Percentiles rank a stretch among this genome's conserved stretches.
Conservation (phyloP, 176 grass and related monocot genomes). For the Urochloa ruziziensis region DNA sequence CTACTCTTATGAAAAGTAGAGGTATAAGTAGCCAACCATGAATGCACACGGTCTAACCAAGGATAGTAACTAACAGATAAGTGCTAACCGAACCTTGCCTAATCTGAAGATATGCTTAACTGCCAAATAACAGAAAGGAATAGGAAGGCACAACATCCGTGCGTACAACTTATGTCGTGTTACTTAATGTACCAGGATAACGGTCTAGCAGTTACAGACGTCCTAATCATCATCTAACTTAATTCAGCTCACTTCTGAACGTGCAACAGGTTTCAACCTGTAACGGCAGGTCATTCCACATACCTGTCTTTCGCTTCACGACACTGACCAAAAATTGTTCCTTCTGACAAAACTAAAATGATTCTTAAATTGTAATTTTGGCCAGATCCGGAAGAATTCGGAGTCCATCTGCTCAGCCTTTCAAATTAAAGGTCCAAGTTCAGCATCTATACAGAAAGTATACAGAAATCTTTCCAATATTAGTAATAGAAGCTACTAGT, state of each 20-base stretch:
- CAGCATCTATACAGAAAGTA: background rate
- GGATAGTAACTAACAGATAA: background rate
- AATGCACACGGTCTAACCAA: background rate
- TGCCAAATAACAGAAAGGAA: background rate
- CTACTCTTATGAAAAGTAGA: background rate
- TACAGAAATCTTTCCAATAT: background rate
- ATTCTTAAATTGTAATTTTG: background rate
- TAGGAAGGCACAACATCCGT: background rate
- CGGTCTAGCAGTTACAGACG: background rate
- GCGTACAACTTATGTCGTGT: background rate
- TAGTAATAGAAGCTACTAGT: background rate
- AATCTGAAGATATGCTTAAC: background rate
- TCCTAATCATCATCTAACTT: background rate
- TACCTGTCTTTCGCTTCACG: background rate
- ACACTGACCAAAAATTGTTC: background rate
- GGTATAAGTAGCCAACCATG: background rate
- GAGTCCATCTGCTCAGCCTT: background rate
- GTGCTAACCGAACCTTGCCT: background rate
- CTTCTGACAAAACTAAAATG: background rate
- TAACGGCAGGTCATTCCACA: background rate
- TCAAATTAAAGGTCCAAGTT: slow-evolving; percentile 15
- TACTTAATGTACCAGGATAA: background rate
- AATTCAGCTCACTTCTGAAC: slow-evolving; percentile 10
- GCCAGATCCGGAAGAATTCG: background rate
- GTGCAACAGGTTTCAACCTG: background rate